Evolutionary conservation across 129 eudicot genomes (phyloP).

Genomic region (Centrapalus pauciflorus): DNA sequence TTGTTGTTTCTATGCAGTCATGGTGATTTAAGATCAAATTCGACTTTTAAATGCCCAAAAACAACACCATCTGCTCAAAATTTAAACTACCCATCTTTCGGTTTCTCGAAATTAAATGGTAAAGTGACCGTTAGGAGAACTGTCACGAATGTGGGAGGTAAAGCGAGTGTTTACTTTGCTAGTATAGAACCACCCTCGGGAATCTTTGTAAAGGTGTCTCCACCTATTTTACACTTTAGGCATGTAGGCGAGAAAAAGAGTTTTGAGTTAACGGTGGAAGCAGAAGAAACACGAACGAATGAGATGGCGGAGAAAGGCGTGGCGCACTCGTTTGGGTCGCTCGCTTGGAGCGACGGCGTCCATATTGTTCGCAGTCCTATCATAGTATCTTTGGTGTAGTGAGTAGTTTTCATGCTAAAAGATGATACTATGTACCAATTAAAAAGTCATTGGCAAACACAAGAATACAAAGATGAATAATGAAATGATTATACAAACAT

Average conservation of each 20-base stretch:
- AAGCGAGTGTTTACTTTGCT: conserved; percentile 56
- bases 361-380: conserved; percentile 81
- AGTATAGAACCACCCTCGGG: conserved; percentile 63
- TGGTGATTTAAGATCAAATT: conserved; percentile 15
- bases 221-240: conserved; percentile 50
- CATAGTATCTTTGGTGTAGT: conserved; percentile 56
- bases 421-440: background rate
- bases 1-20: conserved; percentile 62
- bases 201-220: conserved; percentile 47
- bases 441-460: conserved; percentile 10
- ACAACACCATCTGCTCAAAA: conserved; percentile 36
- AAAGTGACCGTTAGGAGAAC: conserved; percentile 47
- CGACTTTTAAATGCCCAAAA: conserved; percentile 53
- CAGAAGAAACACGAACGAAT: background rate
- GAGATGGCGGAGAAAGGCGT: background rate
- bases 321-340: conserved; percentile 70
- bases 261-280: conserved; percentile 60
- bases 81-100: conserved; percentile 80
- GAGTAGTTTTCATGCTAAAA: background rate
- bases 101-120: conserved; percentile 53
- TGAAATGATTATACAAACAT: background rate
- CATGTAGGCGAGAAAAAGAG: conserved; percentile 51
- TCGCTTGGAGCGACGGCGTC: conserved; percentile 60
- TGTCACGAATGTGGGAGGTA: conserved; percentile 71
- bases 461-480: conserved; percentile 19